Conservation (phyloP, 371 early-diverging fungal genomes). For the Saksenaea oblongispora region DNA sequence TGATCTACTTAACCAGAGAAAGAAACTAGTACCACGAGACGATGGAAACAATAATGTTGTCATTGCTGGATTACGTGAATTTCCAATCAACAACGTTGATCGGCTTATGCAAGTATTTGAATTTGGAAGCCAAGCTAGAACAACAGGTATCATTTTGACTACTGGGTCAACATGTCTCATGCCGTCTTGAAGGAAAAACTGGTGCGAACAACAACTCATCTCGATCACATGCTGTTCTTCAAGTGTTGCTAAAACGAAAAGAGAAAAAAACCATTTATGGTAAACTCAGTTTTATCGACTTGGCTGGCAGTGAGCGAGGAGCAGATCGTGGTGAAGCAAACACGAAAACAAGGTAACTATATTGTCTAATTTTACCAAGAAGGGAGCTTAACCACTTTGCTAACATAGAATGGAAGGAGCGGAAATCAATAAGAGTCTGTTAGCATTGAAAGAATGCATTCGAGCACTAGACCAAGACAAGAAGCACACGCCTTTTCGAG, state of each 20-base stretch:
- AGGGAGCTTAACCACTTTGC: not conserved
- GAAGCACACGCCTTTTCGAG: conserved; percentile 95
- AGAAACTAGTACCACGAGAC: conserved; percentile 89
- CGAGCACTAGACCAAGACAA: conserved; percentile 94
- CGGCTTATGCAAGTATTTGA: conserved; percentile 90
- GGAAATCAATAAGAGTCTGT: conserved; percentile 97
- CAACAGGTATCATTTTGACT: conserved; percentile 66
- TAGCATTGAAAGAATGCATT: conserved; percentile 98
- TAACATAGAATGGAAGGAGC: conserved; percentile 91
- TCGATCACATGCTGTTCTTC: conserved; percentile 97
- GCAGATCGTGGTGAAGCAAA: conserved; percentile 95
- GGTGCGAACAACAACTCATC: conserved; percentile 95
- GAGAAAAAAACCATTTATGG: conserved; percentile 63
- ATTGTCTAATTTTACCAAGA: conserved; percentile 6
- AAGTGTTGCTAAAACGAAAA: conserved; percentile 78
- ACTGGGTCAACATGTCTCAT: not conserved
- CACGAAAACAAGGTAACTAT: conserved; percentile 82
- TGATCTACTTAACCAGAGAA: conserved; percentile 88
- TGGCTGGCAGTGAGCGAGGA: conserved; percentile 99
- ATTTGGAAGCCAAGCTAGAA: conserved; percentile 83
- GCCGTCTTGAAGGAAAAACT: conserved; percentile 64
- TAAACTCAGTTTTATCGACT: conserved; percentile 96
- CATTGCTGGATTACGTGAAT: conserved; percentile 84
- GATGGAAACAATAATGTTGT: conserved; percentile 94
- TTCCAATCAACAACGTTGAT: conserved; percentile 74